phyloP scores from a whole-genome alignment of 2,329 filamentous ascomycete genomes.

The Aphanoascus verrucosus region DNA sequence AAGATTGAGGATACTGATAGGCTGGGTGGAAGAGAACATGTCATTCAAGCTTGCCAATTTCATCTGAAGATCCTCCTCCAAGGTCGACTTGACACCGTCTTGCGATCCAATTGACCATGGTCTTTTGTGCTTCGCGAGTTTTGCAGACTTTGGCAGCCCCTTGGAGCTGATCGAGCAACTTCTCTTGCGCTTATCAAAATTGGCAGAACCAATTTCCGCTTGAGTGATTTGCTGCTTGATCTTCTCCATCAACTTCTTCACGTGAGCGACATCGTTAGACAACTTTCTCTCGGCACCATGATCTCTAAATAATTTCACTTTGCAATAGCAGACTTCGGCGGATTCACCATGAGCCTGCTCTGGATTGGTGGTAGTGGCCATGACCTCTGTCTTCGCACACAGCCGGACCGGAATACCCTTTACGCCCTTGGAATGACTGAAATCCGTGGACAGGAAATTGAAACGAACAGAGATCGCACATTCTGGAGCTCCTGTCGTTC shows the following conservation, averaged over 20 bases:
- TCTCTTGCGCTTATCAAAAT: slow-evolving; percentile 52
- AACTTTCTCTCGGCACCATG: slow-evolving; percentile 92
- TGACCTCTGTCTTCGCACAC: slow-evolving; percentile 74
- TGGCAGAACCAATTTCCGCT: slow-evolving; percentile 47
- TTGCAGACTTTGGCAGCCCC: slow-evolving; percentile 21
- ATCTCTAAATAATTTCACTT: slow-evolving; percentile 92
- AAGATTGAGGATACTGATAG: slow-evolving; percentile 34
- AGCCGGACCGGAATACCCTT: slow-evolving; percentile 92
- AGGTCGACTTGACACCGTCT: slow-evolving; percentile 33
- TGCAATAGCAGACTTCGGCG: slow-evolving; percentile 67
- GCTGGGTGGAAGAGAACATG: slow-evolving; percentile 37
- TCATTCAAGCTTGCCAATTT: slow-evolving; percentile 37
- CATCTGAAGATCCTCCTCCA: slow-evolving; percentile 37
- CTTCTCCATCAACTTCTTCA: slow-evolving; percentile 95
- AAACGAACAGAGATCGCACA: slow-evolving; percentile 86
- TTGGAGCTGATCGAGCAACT: slow-evolving; percentile 38
- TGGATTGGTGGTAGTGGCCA: slow-evolving; percentile 14
- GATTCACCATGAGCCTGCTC: slow-evolving; percentile 11
- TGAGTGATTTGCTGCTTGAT: slow-evolving; percentile 87
- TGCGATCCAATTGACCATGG: slow-evolving; percentile 78
- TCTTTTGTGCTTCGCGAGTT: slow-evolving; percentile 72
- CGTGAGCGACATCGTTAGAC: slow-evolving; percentile 85
- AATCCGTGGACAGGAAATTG: slow-evolving; percentile 97
- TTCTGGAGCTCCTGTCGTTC: slow-evolving; percentile 54
- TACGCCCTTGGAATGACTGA: slow-evolving; percentile 96